Evolutionary conservation across 805 yeast genomes (phyloP), one percentile per base, ranked within the genome.

Genomic region (Nakazawaea populi): DNA sequence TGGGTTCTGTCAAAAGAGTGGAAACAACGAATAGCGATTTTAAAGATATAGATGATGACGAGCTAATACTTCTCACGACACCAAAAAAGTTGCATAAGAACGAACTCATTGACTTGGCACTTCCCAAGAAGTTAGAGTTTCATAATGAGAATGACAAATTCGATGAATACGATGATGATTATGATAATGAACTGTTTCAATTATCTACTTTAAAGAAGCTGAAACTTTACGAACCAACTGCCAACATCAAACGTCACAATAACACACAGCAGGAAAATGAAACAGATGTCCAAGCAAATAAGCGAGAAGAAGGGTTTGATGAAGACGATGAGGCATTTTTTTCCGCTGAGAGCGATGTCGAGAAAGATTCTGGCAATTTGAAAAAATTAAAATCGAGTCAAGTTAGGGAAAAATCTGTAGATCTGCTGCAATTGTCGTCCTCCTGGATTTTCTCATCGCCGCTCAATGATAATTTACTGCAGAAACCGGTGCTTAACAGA

Each of bases 31-130:
- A 18, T 18, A 18, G 24, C 24, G 24, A 18, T 18, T 18, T 18
- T 18, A 38, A 12, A 14, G 48, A 30, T 29, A 46, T 46, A 18
- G 48, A 46, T 12, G 48, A 46, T 37, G 48, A 46, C 24, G 48
- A 46, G 24, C 30, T 46, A 36, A 34, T 37, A 11, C 12, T 46
- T 5, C 27, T 46, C 31, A 37, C 43, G 5, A 46, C 48, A 11
- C 42, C 42, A 12, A 44, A 27, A 18, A 44, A 44, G 18, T 34
- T 36, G n/a, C 40, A 35, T 14, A 6, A 11, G 9, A 35, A 44
- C 24, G 18, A 35, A 12, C 6, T 6, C 27, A 24, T 11, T 2
- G 11, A 24, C 3, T 18, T 28, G 8, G 12, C 9, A 10, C 9
- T 34, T 12, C n/a, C 44, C 14, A 42, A 42, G 36, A 42, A 42